Conservation (phyloP, 2,329 filamentous ascomycete genomes). For the Fusarium avenaceum region DNA sequence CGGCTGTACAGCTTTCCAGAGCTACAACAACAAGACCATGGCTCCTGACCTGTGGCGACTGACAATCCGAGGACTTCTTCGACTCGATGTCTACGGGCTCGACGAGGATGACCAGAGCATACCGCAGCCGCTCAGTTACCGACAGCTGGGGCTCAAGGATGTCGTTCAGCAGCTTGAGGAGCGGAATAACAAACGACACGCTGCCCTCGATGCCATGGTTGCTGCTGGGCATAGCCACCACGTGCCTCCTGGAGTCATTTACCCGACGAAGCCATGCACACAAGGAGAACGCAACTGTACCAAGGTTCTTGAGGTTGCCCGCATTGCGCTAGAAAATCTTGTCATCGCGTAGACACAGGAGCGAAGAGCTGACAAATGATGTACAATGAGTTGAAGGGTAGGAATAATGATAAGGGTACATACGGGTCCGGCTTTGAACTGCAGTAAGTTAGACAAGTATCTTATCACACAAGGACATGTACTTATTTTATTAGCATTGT, state of each 20-base stretch:
- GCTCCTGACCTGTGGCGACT: slow-evolving; percentile 68
- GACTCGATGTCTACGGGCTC: slow-evolving; percentile 70
- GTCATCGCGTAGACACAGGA: slow-evolving; percentile 61
- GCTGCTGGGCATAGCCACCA: slow-evolving; percentile 54
- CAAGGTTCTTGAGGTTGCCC: slow-evolving; percentile 67
- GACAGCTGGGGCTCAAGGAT: slow-evolving; percentile 66
- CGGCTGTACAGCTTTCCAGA: slow-evolving; percentile 48
- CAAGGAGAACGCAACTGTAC: slow-evolving; percentile 60
- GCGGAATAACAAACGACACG: slow-evolving; percentile 63
- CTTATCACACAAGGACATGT: not conserved
- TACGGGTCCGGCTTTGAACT: not conserved
- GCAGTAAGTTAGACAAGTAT: not conserved
- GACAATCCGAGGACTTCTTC: slow-evolving; percentile 66
- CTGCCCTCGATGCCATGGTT: slow-evolving; percentile 61
- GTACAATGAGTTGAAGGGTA: not conserved
- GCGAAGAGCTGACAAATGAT: not conserved
- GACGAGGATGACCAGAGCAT: slow-evolving; percentile 36
- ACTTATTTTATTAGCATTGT: not conserved
- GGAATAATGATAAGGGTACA: not conserved
- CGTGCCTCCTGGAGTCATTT: slow-evolving; percentile 47
- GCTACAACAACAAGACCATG: slow-evolving; percentile 61
- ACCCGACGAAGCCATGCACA: slow-evolving; percentile 47
- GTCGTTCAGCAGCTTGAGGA: slow-evolving; percentile 68
- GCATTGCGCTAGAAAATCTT: slow-evolving; percentile 66
- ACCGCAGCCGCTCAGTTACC: slow-evolving; percentile 32